phyloP scores from a whole-genome alignment of 768 basidiomycete genomes.

The Polyporus arcularius region DNA sequence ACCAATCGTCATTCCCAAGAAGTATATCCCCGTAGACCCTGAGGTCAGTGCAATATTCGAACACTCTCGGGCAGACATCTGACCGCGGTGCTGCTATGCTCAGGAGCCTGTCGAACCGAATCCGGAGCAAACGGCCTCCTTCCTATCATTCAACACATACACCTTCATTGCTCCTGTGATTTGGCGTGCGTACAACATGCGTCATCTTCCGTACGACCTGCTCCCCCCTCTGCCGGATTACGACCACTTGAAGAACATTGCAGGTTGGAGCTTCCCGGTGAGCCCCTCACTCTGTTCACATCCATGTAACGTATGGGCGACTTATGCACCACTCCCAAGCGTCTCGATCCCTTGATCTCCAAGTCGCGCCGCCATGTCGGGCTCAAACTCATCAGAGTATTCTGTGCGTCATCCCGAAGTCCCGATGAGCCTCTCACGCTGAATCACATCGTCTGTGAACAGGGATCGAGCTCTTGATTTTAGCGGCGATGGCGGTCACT shows the following conservation, averaged over 20 bases:
- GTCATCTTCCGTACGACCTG: conserved; percentile 34
- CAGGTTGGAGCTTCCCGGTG: conserved; percentile 28
- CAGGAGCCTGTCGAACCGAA: conserved; percentile 24
- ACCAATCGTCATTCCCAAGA: conserved; percentile 39
- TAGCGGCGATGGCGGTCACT: conserved; percentile 19
- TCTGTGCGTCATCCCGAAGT: conserved; percentile 25
- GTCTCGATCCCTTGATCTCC: conserved; percentile 40
- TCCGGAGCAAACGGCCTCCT: conserved; percentile 49
- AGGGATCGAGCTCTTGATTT: conserved; percentile 22
- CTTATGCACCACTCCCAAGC: conserved; percentile 3
- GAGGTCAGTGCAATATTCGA: conserved; percentile 19
- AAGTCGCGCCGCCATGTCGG: conserved; percentile 36
- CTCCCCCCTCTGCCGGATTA: conserved; percentile 38
- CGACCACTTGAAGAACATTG: conserved; percentile 30
- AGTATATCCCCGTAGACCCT: conserved; percentile 44
- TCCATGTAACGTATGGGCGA: neutral
- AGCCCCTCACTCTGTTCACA: conserved; percentile 8
- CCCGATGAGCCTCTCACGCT: too few relatives aligned
- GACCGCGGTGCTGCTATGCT: neutral
- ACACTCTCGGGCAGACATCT: neutral
- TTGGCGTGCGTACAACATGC: conserved; percentile 29
- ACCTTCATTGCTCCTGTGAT: conserved; percentile 41
- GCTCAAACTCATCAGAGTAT: conserved; percentile 33
- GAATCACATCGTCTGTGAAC: too few relatives aligned
- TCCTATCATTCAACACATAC: conserved; percentile 41